A percentile compares a stretch with the other conserved stretches of the same genome.
phyloP scores from a whole-genome alignment of 495 filamentous ascomycete genomes.

The Penicillium paxilli region DNA sequence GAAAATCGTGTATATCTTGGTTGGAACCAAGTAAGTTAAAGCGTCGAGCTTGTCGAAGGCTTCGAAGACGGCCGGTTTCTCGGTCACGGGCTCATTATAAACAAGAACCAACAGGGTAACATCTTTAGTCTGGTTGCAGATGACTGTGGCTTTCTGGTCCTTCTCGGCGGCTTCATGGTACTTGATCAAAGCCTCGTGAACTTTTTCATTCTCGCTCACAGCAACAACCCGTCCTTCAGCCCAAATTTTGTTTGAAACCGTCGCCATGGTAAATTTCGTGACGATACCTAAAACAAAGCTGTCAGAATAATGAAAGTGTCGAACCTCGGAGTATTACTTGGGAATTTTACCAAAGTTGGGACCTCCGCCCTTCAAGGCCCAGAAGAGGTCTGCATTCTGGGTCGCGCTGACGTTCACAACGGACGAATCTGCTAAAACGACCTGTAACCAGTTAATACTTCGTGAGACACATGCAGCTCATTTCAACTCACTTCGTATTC shows the following conservation, averaged over 20 bases:
- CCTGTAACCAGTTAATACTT: no score
- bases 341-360: neutral
- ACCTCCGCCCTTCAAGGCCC: neutral
- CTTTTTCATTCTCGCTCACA: no score
- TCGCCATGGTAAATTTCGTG: no score
- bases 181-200: constrained; percentile 9
- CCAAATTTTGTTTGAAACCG: no score
- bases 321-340: no score
- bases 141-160: constrained; percentile 18
- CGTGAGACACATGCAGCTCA: no score
- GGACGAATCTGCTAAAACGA: no score
- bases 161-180: constrained; percentile 15
- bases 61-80: neutral
- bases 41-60: neutral
- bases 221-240: no score
- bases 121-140: constrained; percentile 9
- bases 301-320: no score
- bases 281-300: no score
- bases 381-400: neutral
- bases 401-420: no score
- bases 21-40: neutral
- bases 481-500: no score
- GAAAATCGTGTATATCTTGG: neutral
- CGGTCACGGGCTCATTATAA: neutral
- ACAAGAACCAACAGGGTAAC: neutral